phyloP scores from a whole-genome alignment of 108 stramenopile genomes.

The Pseudonitzschia pungens region DNA sequence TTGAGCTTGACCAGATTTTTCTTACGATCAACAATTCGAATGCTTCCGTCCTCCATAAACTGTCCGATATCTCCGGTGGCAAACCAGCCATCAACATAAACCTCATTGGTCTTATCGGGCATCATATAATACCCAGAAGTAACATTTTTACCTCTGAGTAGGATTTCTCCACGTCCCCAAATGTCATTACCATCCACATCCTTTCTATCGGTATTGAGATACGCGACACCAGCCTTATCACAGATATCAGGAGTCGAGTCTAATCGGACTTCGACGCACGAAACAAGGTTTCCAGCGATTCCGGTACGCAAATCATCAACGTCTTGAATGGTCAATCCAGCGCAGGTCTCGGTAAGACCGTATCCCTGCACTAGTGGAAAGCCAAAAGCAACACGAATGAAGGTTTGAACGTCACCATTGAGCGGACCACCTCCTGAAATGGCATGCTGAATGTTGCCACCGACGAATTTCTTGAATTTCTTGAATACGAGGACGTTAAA shows the following conservation, averaged over 20 bases:
- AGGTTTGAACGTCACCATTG: slow-evolving; percentile 82
- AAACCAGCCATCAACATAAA: slow-evolving; percentile 75
- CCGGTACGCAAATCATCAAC: slow-evolving; percentile 58
- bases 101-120: slow-evolving; percentile 81
- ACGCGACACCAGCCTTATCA: slow-evolving; percentile 79
- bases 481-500: slow-evolving; percentile 89
- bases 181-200: slow-evolving; percentile 75
- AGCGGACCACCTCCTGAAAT: slow-evolving; percentile 88
- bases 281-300: slow-evolving; percentile 75
- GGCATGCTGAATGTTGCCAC: slow-evolving; percentile 72
- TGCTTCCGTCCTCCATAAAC: slow-evolving; percentile 75
- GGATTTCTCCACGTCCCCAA: slow-evolving; percentile 79
- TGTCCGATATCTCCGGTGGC: slow-evolving; percentile 90
- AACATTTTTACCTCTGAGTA: slow-evolving; percentile 65
- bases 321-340: slow-evolving; percentile 78
- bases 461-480: slow-evolving; percentile 80
- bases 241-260: slow-evolving; percentile 78
- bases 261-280: slow-evolving; percentile 73
- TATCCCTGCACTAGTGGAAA: slow-evolving; percentile 83
- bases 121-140: slow-evolving; percentile 85
- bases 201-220: slow-evolving; percentile 57
- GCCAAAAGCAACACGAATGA: slow-evolving; percentile 79
- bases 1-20: slow-evolving; percentile 95
- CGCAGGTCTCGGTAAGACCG: slow-evolving; percentile 85
- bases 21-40: slow-evolving; percentile 85